Conservation (phyloP, 805 yeast species). For the Priceomyces castillae region DNA sequence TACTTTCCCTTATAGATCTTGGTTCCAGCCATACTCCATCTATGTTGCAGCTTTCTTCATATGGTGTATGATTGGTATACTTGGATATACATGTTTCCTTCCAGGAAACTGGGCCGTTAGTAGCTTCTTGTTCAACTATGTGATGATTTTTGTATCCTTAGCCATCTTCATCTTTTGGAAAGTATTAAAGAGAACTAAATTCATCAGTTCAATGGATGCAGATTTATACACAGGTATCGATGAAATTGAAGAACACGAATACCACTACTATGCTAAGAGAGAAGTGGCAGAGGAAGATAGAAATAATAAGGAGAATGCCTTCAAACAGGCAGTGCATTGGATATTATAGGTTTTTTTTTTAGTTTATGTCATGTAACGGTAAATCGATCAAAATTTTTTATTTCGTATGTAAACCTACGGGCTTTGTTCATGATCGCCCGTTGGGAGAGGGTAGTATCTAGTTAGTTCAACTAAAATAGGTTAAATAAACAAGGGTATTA, state of each 20-base stretch:
- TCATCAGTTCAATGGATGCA: constrained; percentile 43
- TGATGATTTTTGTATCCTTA: constrained; percentile 57
- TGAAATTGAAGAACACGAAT: constrained; percentile 51
- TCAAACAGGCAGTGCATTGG: constrained; percentile 18
- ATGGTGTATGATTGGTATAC: constrained; percentile 49
- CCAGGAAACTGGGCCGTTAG: constrained; percentile 63
- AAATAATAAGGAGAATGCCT: constrained; percentile 8
- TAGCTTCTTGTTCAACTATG: constrained; percentile 64
- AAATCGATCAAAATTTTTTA: too few species aligned
- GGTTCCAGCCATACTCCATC: constrained; percentile 44
- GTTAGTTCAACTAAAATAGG: too few species aligned
- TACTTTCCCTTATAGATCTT: constrained; percentile 39
- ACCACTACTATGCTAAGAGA: constrained; percentile 34
- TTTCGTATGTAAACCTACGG: too few species aligned
- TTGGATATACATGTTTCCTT: constrained; percentile 69
- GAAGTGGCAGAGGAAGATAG: constrained; percentile 22
- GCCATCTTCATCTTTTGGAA: constrained; percentile 37
- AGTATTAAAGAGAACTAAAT: constrained; percentile 33
- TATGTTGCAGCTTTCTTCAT: constrained; percentile 29
- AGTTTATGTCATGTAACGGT: too few species aligned
- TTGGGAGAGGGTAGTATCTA: too few species aligned
- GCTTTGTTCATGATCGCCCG: too few species aligned
- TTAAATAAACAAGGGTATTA: too few species aligned
- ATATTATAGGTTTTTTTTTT: constrained; percentile 13
- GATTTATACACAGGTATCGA: constrained; percentile 45